Conservation (phyloP, 2,329 filamentous ascomycete genomes). For the Capronia coronata region DNA sequence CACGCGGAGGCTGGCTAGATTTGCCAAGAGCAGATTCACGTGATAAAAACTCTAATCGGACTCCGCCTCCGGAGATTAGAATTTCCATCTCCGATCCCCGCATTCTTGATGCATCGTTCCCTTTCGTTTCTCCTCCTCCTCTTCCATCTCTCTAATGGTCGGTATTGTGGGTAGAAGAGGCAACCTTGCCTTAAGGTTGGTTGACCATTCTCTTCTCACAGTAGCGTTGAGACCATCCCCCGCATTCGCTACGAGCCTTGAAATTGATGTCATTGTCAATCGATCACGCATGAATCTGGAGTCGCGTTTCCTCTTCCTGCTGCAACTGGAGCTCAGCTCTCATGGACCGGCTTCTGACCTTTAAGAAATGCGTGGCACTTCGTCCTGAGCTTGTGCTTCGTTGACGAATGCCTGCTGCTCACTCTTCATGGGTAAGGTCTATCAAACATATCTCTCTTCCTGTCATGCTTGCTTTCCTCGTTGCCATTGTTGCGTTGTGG, state of each 20-base stretch:
- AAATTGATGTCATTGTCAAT: background rate
- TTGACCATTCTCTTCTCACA: background rate
- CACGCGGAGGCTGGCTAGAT: too few relatives aligned
- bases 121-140: too few relatives aligned
- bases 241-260: background rate
- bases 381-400: too few relatives aligned
- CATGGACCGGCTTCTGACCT: too few relatives aligned
- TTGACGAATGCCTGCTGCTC: background rate
- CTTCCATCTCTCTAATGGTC: too few relatives aligned
- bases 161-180: too few relatives aligned
- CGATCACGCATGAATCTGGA: background rate
- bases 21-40: too few relatives aligned
- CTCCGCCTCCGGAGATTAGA: background rate
- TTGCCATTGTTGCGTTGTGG: slow-evolving; percentile 15
- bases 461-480: slow-evolving; percentile 23
- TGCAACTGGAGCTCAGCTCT: background rate
- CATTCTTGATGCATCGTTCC: too few relatives aligned
- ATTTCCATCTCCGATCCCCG: too few relatives aligned
- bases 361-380: too few relatives aligned
- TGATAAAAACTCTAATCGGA: background rate
- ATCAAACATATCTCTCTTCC: slow-evolving; percentile 5
- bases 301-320: background rate
- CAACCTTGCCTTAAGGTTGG: background rate
- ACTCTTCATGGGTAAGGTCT: background rate
- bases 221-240: background rate